A percentile compares a stretch with the other conserved stretches of the same genome.
These are phyloP conservation scores for Miscanthus lutarioriparius DNA, from an alignment of 176 grass and related monocot genomes.

Conservation along the genomic window DNA sequence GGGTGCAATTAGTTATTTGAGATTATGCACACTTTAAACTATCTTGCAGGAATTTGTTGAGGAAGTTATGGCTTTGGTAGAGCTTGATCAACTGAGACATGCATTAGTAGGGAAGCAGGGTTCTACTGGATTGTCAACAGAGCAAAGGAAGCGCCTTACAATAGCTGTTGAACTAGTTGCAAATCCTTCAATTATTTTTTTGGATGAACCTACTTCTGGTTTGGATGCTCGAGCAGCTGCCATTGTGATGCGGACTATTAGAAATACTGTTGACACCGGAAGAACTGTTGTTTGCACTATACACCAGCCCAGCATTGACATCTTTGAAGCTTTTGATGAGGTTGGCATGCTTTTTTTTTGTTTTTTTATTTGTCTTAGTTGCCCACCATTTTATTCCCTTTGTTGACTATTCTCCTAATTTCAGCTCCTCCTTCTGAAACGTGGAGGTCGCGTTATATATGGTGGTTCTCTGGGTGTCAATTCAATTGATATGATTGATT, in stretches of 20 bases:
- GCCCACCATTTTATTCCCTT: background rate
- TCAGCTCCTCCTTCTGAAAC: slow-evolving; percentile 74
- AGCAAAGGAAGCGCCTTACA: slow-evolving; percentile 84
- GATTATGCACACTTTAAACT: slow-evolving; percentile 7
- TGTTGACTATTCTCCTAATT: slow-evolving; percentile 9
- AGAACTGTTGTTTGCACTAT: slow-evolving; percentile 80
- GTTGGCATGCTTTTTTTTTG: slow-evolving; percentile 7
- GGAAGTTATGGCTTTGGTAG: slow-evolving; percentile 73
- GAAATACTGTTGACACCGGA: slow-evolving; percentile 78
- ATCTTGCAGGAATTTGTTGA: slow-evolving; percentile 66
- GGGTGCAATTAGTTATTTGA: background rate
- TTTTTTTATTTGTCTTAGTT: background rate
- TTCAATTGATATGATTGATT: slow-evolving; percentile 69
- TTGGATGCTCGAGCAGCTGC: slow-evolving; percentile 81
- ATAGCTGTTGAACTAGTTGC: slow-evolving; percentile 83
- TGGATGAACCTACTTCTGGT: slow-evolving; percentile 80
- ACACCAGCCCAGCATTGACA: slow-evolving; percentile 80
- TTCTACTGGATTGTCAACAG: slow-evolving; percentile 65
- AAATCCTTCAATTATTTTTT: slow-evolving; percentile 85
- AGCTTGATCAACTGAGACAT: slow-evolving; percentile 63
- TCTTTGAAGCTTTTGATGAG: slow-evolving; percentile 95
- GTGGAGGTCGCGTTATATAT: slow-evolving; percentile 68
- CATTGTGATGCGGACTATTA: slow-evolving; percentile 79
- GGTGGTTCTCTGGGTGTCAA: slow-evolving; percentile 65
- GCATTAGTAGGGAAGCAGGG: slow-evolving; percentile 72